phyloP scores from a whole-genome alignment of 192 early-diverging fungal species.

The Pilobolus umbonatus region DNA sequence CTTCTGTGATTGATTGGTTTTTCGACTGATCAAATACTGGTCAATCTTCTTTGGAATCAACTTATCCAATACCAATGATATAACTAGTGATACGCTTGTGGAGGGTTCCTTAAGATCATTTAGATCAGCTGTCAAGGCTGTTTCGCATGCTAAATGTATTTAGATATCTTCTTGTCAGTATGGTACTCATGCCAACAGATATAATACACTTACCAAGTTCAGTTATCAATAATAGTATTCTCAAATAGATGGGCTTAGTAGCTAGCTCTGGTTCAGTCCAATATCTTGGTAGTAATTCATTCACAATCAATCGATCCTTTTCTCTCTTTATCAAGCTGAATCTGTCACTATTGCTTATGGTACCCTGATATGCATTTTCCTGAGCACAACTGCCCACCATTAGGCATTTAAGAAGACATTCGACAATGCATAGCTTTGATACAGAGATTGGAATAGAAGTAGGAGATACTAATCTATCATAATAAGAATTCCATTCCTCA shows the following conservation, averaged over 20 bases:
- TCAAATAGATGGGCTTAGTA: conserved; percentile 1
- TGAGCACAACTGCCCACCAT: not conserved
- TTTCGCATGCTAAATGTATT: conserved; percentile 11
- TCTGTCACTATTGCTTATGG: not conserved
- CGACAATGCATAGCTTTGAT: conserved; percentile 16
- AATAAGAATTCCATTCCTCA: conserved; percentile 13
- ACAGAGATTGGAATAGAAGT: not conserved
- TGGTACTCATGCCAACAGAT: not conserved
- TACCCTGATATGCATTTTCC: conserved; percentile 4
- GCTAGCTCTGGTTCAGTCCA: conserved; percentile 3
- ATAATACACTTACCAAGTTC: conserved; percentile 8
- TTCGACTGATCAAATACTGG: not conserved
- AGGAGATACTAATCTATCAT: not conserved
- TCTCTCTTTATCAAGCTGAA: not conserved
- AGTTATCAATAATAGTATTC: conserved; percentile 7
- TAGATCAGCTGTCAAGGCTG: conserved; percentile 5
- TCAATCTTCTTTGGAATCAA: not conserved
- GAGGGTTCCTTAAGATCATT: not conserved
- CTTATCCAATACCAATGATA: conserved; percentile 6
- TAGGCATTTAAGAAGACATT: conserved; percentile 18
- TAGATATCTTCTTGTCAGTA: not conserved
- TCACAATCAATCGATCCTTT: conserved; percentile 7
- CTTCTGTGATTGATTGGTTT: not conserved
- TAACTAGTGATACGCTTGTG: not conserved
- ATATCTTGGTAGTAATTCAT: conserved; percentile 13